These are phyloP conservation scores for Closterium sp. DNA, from an alignment of 139 green algal species.

Conservation along the genomic window DNA sequence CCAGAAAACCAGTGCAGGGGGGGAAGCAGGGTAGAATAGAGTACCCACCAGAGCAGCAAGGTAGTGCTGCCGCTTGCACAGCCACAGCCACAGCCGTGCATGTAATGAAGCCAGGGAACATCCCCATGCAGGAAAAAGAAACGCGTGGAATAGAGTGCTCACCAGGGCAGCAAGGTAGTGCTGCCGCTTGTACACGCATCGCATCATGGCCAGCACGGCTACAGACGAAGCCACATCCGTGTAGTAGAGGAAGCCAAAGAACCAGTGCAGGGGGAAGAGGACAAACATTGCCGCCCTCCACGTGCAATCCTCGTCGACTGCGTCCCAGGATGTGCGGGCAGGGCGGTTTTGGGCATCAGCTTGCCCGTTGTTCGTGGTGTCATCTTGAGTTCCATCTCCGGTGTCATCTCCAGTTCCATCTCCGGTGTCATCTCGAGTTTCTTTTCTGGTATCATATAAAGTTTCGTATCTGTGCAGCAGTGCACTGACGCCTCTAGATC, in stretches of 20 bases:
- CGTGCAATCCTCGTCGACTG: neutral
- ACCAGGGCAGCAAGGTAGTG: neutral
- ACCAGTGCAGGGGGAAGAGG: constrained; percentile 80
- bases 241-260: constrained; percentile 89
- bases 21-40: neutral
- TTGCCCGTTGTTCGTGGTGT: neutral
- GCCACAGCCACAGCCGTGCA: no score
- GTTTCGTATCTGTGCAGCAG: neutral
- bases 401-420: neutral
- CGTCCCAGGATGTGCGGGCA: neutral
- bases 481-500: neutral
- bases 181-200: constrained; percentile 39
- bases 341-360: neutral
- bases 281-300: neutral
- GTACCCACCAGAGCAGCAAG: neutral
- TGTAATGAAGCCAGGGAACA: no score
- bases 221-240: constrained; percentile 79
- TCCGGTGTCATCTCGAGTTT: neutral
- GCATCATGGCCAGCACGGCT: constrained; percentile 63
- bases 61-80: constrained; percentile 9
- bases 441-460: neutral
- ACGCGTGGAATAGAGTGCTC: no score
- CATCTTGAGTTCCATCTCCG: neutral
- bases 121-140: no score
- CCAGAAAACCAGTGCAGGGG: no score